Evolutionary conservation across 306 rosid species (phyloP), one percentile per base, ranked within the genome.

Genomic region (Citrullus amarus): DNA sequence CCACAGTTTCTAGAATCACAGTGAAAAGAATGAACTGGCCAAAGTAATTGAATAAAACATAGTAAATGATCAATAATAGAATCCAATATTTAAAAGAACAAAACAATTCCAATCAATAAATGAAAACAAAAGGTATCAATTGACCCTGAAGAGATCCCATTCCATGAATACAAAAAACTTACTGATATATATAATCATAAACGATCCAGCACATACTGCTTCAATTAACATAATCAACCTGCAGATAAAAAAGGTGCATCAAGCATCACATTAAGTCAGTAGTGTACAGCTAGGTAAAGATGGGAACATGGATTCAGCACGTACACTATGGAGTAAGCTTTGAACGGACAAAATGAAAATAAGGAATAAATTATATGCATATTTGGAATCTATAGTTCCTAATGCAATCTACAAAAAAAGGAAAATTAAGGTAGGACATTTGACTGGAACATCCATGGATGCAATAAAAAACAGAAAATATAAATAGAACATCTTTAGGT

Each of bases 171-270:
- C 34, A 48, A 44, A 69, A 63, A 59, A 56, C 92, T 87, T 84
- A 96, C 99, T 88, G 34, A 92, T 91, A 69, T 96, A 92, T 71
- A 91, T 80, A 82, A 96, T 86, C 90, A 91, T 85, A 83, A 92
- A 96, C 55, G 96, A 90, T 83, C 90, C 99, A 13, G 97, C 91
- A 78, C 89, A 91, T 66, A 91, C 75, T 57, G 94, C 97, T 90
- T 96, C 98, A 51, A 87, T 83, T 43, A 91, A 86, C 99, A 96
- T 96, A 80, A 96, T 91, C 79, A 86, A 84, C 96, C 99, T 92
- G 98, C 83, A 86, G 57, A 89, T 66, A 76, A 80, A 79, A 80
- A n/a, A 61, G 54, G 70, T 25, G 60, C 63, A 34, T 74, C 32
- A 15, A 74, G 18, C 50, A 30, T 48, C 30, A 74, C 3, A 17